Evolutionary conservation across 495 filamentous ascomycete species (phyloP).

Genomic region (Talaromyces nanjingensis): DNA sequence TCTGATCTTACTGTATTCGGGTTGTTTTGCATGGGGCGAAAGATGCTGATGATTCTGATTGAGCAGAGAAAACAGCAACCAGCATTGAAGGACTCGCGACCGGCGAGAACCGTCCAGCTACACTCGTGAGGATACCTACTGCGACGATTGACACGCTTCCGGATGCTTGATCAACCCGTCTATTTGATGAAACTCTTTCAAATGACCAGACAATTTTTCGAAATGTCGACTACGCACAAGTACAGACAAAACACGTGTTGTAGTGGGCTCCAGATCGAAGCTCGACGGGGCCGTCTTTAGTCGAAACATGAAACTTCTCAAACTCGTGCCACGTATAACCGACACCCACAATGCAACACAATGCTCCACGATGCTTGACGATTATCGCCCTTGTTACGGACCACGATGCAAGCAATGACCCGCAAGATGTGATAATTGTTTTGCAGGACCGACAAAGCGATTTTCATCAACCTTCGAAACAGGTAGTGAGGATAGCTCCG

Average conservation of each 20-base stretch:
- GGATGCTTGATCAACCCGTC: neutral
- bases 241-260: neutral
- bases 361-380: neutral
- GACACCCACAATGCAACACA: neutral
- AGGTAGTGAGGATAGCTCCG: neutral
- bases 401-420: neutral
- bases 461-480: neutral
- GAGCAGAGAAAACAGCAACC: slow-evolving; percentile 4
- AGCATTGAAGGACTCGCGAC: neutral
- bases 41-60: neutral
- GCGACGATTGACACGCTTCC: neutral
- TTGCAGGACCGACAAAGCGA: neutral
- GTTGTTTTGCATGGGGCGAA: neutral
- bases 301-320: neutral
- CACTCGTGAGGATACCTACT: slow-evolving; percentile 8
- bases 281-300: neutral
- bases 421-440: neutral
- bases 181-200: neutral
- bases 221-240: neutral
- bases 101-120: neutral
- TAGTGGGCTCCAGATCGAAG: neutral
- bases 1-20: neutral
- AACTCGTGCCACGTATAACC: neutral
- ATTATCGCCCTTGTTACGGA: neutral
- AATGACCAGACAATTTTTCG: neutral